phyloP scores from a whole-genome alignment of 306 rosid genomes.

The Quercus variabilis region DNA sequence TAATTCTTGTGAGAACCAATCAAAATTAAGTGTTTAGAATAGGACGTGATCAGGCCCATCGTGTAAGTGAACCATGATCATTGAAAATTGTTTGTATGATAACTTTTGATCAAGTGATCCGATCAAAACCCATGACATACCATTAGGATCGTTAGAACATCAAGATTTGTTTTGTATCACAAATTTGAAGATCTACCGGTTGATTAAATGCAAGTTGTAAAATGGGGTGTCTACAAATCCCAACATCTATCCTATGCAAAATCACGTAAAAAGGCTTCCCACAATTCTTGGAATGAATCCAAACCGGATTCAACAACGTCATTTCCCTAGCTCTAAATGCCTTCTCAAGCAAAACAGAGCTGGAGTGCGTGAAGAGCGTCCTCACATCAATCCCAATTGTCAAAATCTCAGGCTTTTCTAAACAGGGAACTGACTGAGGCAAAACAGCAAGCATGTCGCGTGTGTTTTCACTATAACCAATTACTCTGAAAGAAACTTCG shows the following conservation, averaged over 20 bases:
- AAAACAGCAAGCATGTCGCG: slow-evolving; percentile 70
- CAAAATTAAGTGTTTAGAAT: fast-evolving
- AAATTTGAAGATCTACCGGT: too few relatives aligned
- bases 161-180: too few relatives aligned
- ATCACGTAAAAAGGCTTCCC: slow-evolving; percentile 83
- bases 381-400: slow-evolving; percentile 63
- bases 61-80: too few relatives aligned
- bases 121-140: too few relatives aligned
- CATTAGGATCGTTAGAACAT: too few relatives aligned
- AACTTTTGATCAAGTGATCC: too few relatives aligned
- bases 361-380: slow-evolving; percentile 49
- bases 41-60: too few relatives aligned
- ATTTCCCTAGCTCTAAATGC: slow-evolving; percentile 84
- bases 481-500: slow-evolving; percentile 51
- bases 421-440: slow-evolving; percentile 69
- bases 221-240: too few relatives aligned
- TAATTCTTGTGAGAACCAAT: too few relatives aligned
- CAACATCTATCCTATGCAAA: slow-evolving; percentile 82
- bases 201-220: too few relatives aligned
- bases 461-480: slow-evolving; percentile 77
- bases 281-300: slow-evolving; percentile 77
- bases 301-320: slow-evolving; percentile 72
- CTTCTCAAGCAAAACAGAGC: slow-evolving; percentile 53
- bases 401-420: slow-evolving; percentile 41
- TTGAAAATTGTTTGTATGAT: too few relatives aligned